phyloP scores from a whole-genome alignment of 1,284 basidiomycete species.

The Cryptococcus hybrid region DNA sequence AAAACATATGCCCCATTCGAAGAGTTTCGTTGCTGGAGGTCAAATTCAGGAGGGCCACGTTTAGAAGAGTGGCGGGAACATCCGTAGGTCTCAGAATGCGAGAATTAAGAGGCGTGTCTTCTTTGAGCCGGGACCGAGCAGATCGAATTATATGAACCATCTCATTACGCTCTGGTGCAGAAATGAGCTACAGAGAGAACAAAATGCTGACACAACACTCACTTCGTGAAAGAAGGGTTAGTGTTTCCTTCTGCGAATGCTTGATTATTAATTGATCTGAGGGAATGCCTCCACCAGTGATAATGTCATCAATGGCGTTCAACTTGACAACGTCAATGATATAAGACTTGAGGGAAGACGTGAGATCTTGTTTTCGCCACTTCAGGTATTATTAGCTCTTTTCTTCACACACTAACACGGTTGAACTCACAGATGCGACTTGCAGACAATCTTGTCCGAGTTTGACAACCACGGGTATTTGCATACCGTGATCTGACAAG shows the following conservation, averaged over 20 bases:
- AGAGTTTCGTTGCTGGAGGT: constrained; percentile 69
- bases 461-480: constrained; percentile 45
- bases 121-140: constrained; percentile 33
- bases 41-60: constrained; percentile 74
- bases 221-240: constrained; percentile 40
- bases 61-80: constrained; percentile 75
- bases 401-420: not conserved
- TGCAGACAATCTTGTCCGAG: constrained; percentile 43
- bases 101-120: constrained; percentile 57
- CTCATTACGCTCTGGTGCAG: constrained; percentile 61
- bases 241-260: constrained; percentile 50
- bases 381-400: constrained; percentile 6
- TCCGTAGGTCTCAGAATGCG: constrained; percentile 74
- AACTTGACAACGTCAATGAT: constrained; percentile 44
- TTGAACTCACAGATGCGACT: constrained; percentile 35
- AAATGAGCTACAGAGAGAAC: constrained; percentile 46
- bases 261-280: constrained; percentile 76
- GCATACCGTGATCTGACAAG: constrained; percentile 42
- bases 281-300: constrained; percentile 71
- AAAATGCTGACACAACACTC: constrained; percentile 46
- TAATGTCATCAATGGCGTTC: constrained; percentile 75
- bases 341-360: constrained; percentile 36
- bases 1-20: constrained; percentile 72
- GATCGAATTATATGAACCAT: constrained; percentile 57
- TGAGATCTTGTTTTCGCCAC: constrained; percentile 43